phyloP scores from a whole-genome alignment of 2,329 filamentous ascomycete species.

The Penicillium hordei region DNA sequence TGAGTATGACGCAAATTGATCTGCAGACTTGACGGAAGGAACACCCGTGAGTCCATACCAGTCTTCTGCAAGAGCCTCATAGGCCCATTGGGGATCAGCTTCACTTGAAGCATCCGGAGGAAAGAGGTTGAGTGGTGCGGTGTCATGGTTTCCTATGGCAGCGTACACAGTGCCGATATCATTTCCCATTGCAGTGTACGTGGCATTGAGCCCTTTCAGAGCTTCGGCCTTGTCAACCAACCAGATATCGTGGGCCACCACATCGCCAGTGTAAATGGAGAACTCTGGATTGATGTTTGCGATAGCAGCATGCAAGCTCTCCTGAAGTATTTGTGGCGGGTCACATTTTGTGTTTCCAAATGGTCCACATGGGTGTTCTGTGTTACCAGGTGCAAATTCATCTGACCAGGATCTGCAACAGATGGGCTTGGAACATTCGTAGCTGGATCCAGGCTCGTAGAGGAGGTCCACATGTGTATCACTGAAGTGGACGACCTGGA shows the following conservation, averaged over 20 bases:
- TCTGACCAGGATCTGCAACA: constrained; percentile 58
- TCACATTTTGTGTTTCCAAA: constrained; percentile 58
- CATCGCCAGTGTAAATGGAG: constrained; percentile 61
- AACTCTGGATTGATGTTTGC: constrained; percentile 50
- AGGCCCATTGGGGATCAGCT: constrained; percentile 53
- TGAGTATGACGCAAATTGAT: constrained; percentile 53
- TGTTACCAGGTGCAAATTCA: constrained; percentile 51
- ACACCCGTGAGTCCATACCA: constrained; percentile 53
- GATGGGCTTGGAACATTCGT: constrained; percentile 59
- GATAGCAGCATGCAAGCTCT: constrained; percentile 52
- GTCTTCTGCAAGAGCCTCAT: constrained; percentile 48
- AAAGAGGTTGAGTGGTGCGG: constrained; percentile 55
- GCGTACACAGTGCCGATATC: constrained; percentile 50
- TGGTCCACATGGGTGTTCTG: constrained; percentile 51
- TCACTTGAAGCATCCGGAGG: constrained; percentile 43
- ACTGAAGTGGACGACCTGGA: constrained; percentile 60
- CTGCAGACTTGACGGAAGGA: constrained; percentile 35
- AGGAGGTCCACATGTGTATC: constrained; percentile 60
- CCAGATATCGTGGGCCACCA: constrained; percentile 54
- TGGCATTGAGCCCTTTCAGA: constrained; percentile 42
- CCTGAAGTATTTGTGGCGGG: constrained; percentile 51
- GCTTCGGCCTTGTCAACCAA: constrained; percentile 35
- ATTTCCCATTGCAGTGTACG: constrained; percentile 50
- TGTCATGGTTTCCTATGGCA: constrained; percentile 59
- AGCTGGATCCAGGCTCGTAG: constrained; percentile 55